Evolutionary conservation across 192 early-diverging fungal species (phyloP).

Genomic region (Mortierella claussenii): DNA sequence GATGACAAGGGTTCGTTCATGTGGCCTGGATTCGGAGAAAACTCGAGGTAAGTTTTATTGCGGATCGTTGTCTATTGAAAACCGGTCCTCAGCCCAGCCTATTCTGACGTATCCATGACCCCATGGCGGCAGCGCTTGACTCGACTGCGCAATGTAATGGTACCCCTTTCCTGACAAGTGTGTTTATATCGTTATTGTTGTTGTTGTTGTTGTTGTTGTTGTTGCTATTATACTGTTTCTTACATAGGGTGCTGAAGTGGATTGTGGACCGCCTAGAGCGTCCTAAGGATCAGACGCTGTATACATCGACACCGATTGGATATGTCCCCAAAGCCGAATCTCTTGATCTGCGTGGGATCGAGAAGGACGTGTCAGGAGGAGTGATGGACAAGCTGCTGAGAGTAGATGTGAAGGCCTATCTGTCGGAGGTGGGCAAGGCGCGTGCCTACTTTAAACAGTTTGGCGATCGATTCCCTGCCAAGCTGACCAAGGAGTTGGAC

Average conservation of each 20-base stretch:
- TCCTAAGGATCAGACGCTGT: constrained; percentile 32
- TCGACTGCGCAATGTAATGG: too few relatives aligned
- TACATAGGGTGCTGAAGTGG: constrained; percentile 52
- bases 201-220: too few relatives aligned
- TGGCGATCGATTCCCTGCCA: constrained; percentile 48
- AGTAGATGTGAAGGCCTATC: constrained; percentile 27
- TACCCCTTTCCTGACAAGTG: too few relatives aligned
- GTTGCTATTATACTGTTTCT: too few relatives aligned
- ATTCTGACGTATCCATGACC: too few relatives aligned
- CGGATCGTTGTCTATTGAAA: not conserved
- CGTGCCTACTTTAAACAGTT: constrained; percentile 45
- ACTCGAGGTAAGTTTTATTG: constrained; percentile 25
- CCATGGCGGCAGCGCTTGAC: too few relatives aligned
- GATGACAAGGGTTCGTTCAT: constrained; percentile 35
- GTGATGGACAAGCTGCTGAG: constrained; percentile 40
- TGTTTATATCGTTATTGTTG: too few relatives aligned
- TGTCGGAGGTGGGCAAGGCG: constrained; percentile 43
- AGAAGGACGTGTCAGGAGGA: constrained; percentile 33
- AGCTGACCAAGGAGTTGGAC: constrained; percentile 47
- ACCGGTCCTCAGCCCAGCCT: too few relatives aligned
- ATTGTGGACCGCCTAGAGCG: constrained; percentile 42
- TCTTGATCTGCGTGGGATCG: constrained; percentile 43
- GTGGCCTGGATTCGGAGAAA: constrained; percentile 51
- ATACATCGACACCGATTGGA: constrained; percentile 41
- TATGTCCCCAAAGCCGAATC: constrained; percentile 36